Conservation (phyloP, 768 basidiomycete genomes). For the Vararia minispora region DNA sequence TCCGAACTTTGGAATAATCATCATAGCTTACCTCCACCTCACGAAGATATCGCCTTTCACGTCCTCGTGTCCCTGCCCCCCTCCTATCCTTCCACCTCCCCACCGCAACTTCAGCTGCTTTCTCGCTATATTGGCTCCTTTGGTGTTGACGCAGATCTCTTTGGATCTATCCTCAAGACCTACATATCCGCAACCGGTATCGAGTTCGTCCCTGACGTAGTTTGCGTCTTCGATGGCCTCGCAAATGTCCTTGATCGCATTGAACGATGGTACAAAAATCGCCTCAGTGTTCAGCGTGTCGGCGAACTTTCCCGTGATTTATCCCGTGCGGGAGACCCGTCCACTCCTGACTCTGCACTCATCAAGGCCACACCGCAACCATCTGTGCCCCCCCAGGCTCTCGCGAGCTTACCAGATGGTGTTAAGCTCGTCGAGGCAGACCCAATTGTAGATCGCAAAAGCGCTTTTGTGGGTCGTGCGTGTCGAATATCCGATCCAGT, state of each 20-base stretch:
- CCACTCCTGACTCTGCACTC: no score
- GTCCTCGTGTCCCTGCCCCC: constrained; percentile 33
- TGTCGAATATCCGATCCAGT: constrained; percentile 69
- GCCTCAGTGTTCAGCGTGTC: constrained; percentile 40
- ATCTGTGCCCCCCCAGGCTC: no score
- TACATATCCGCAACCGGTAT: constrained; percentile 70
- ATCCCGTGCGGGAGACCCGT: no score
- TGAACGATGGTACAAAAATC: constrained; percentile 61
- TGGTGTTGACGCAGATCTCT: constrained; percentile 60
- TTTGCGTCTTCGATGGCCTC: constrained; percentile 83
- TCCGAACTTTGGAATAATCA: constrained; percentile 1
- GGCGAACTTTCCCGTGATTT: constrained; percentile 47
- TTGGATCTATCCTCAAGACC: constrained; percentile 68
- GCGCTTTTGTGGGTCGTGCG: constrained; percentile 77
- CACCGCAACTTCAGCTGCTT: constrained; percentile 77
- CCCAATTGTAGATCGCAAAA: constrained; percentile 79
- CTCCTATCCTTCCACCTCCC: constrained; percentile 52
- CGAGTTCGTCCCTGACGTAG: constrained; percentile 62
- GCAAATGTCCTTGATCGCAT: constrained; percentile 64
- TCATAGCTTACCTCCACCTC: constrained; percentile 38
- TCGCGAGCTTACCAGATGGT: constrained; percentile 41
- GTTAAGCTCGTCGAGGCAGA: constrained; percentile 63
- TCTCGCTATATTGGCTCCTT: constrained; percentile 78
- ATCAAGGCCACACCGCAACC: no score
- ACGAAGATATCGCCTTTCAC: constrained; percentile 21